phyloP scores from a whole-genome alignment of 1,284 basidiomycete species.

The Termitomyces sp. region DNA sequence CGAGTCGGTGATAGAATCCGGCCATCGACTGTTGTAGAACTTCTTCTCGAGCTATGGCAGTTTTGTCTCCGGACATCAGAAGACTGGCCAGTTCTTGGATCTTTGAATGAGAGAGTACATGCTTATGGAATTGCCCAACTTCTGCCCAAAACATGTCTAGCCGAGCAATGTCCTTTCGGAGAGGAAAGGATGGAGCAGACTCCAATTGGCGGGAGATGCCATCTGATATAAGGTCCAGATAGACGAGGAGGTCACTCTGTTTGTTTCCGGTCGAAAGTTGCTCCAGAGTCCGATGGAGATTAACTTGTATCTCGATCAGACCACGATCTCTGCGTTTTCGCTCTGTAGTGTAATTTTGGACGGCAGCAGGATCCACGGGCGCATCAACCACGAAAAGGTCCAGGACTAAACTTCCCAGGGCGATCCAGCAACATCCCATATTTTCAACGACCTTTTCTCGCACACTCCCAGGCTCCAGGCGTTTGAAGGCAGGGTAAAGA shows the following conservation, averaged over 20 bases:
- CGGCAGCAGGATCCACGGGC: conserved; percentile 84
- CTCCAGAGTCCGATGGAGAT: conserved; percentile 59
- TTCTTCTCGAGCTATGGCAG: conserved; percentile 46
- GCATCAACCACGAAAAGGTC: conserved; percentile 81
- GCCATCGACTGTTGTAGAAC: conserved; percentile 64
- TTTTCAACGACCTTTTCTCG: conserved; percentile 12
- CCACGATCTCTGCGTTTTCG: conserved; percentile 48
- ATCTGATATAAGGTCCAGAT: conserved; percentile 40
- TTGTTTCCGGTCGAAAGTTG: conserved; percentile 55
- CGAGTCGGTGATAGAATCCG: conserved; percentile 59
- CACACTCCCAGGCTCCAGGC: conserved; percentile 8
- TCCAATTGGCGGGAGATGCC: conserved; percentile 24
- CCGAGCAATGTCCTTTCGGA: conserved; percentile 47
- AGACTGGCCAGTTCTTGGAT: conserved; percentile 36
- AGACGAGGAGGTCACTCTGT: conserved; percentile 44
- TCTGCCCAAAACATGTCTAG: conserved; percentile 83
- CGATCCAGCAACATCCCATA: conserved; percentile 65
- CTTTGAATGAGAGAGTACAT: conserved; percentile 47
- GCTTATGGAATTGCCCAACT: conserved; percentile 63
- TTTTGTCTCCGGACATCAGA: conserved; percentile 31
- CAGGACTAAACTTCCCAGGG: conserved; percentile 55
- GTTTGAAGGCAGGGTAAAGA: conserved; percentile 15
- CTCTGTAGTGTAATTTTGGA: conserved; percentile 50
- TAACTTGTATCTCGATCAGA: conserved; percentile 49
- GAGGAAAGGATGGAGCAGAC: conserved; percentile 26